Percentiles rank a stretch among this genome's conserved stretches.
Conservation (phyloP, 176 grass and related monocot species). For the Carex pumila region DNA sequence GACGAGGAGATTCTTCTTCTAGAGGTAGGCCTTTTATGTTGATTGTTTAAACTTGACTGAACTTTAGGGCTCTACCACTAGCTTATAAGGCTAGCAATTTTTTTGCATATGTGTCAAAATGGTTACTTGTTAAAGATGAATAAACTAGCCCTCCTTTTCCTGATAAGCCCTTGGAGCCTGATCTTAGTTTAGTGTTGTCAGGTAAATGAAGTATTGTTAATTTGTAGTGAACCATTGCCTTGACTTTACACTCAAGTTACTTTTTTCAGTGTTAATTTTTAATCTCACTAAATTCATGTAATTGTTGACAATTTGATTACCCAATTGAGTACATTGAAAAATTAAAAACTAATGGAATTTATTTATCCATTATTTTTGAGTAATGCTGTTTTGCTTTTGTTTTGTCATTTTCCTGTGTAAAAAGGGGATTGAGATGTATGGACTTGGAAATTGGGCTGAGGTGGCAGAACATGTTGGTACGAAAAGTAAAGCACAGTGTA, state of each 20-base stretch:
- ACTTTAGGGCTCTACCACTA: not conserved
- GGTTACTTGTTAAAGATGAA: not conserved
- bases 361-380: not conserved
- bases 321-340: not conserved
- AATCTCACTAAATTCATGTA: not conserved
- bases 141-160: not conserved
- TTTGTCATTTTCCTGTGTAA: slow-evolving; percentile 1
- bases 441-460: slow-evolving; percentile 92
- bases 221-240: not conserved
- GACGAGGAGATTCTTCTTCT: slow-evolving; percentile 97
- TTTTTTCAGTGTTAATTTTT: not conserved
- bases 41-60: slow-evolving; percentile 1
- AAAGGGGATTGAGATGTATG: slow-evolving; percentile 99
- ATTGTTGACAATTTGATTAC: not conserved
- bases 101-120: not conserved
- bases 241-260: not conserved
- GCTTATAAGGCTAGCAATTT: not conserved
- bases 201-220: not conserved
- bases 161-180: not conserved
- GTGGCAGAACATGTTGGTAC: slow-evolving; percentile 98
- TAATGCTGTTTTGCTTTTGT: not conserved
- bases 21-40: slow-evolving; percentile 45
- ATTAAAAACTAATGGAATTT: not conserved
- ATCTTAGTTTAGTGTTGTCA: not conserved
- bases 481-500: slow-evolving; percentile 83